Evolutionary conservation across 176 grass and related monocot species (phyloP).

Genomic region (Lolium multiflorum): DNA sequence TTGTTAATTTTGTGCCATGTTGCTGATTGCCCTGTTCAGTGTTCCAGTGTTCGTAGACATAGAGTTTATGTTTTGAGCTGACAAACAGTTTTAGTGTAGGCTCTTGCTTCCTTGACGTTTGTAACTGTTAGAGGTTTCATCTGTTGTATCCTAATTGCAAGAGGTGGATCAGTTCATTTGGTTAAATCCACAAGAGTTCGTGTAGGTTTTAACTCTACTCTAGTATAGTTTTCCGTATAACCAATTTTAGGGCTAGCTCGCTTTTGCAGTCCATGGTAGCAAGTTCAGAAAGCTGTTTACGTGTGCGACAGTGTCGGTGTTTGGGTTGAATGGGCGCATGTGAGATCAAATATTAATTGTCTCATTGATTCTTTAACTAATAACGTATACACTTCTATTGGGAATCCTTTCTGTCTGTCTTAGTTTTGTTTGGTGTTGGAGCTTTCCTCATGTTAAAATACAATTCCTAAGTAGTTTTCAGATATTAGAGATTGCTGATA

Average conservation of each 20-base stretch:
- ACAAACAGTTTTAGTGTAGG: background rate
- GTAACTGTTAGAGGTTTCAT: background rate
- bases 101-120: background rate
- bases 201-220: background rate
- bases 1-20: background rate
- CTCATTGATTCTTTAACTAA: background rate
- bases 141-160: background rate
- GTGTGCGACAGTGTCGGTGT: background rate
- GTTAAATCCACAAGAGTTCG: background rate
- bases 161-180: background rate
- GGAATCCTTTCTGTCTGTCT: background rate
- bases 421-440: background rate
- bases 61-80: background rate
- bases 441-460: background rate
- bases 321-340: background rate
- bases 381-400: background rate
- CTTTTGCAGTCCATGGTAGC: background rate
- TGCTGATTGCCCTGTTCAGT: background rate
- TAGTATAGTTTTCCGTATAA: background rate
- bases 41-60: background rate
- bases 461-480: background rate
- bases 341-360: background rate
- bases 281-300: too few relatives aligned
- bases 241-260: background rate
- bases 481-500: background rate